phyloP scores from a whole-genome alignment of 441 rosid species.

The Flueggea neowawraea region DNA sequence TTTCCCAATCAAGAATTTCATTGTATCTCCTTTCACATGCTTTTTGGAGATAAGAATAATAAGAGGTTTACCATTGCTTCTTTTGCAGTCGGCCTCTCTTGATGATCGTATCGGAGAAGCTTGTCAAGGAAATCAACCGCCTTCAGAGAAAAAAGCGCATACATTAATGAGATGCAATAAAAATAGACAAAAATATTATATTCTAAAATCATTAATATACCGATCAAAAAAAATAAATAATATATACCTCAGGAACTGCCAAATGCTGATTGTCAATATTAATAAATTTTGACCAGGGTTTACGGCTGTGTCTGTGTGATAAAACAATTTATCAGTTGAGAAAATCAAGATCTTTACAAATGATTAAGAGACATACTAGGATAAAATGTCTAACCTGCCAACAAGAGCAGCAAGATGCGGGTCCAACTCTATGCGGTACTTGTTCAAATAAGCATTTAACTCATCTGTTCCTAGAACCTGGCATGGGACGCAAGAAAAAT shows the following conservation, averaged over 20 bases:
- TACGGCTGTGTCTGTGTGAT: slow-evolving; percentile 73
- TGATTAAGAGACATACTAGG: neutral
- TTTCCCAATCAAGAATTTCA: too few species aligned
- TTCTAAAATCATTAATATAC: neutral
- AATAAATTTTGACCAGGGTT: slow-evolving; percentile 91
- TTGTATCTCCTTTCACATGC: too few species aligned
- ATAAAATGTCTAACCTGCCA: slow-evolving; percentile 58
- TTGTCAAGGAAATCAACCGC: slow-evolving; percentile 96
- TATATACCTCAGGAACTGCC: slow-evolving; percentile 81
- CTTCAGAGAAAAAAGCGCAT: slow-evolving; percentile 27
- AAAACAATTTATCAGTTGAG: slow-evolving; percentile 7
- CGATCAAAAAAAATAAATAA: neutral
- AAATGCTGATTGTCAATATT: slow-evolving; percentile 86
- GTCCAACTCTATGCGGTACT: slow-evolving; percentile 87
- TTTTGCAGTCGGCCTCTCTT: slow-evolving; percentile 96
- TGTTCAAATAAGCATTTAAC: slow-evolving; percentile 69
- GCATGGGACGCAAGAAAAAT: slow-evolving; percentile 4
- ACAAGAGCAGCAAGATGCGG: slow-evolving; percentile 88
- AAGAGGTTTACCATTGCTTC: slow-evolving; percentile 79
- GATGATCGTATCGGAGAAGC: slow-evolving; percentile 95
- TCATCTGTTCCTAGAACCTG: slow-evolving; percentile 97
- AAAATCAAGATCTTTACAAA: slow-evolving; percentile 1
- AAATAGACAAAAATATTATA: neutral
- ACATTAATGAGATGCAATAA: neutral
- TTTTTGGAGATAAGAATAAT: too few species aligned